Base-by-base conservation (phyloP, 1,284 basidiomycete genomes). In the Trichosporon inkin region DNA sequence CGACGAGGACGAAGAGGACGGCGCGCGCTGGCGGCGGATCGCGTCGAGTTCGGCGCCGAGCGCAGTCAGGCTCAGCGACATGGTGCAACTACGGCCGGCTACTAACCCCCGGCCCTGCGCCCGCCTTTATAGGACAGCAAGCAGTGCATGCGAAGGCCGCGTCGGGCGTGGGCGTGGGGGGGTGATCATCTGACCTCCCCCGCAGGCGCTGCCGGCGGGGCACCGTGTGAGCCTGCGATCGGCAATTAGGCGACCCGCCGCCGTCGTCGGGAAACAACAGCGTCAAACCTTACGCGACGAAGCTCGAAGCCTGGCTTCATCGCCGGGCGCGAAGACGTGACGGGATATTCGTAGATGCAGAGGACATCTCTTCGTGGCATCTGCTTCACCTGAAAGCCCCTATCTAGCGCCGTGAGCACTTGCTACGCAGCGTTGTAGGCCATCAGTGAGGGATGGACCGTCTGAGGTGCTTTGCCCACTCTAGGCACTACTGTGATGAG, bases 11-110 rank as follows among this genome's bases (percentile, higher is more conserved):
- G 38, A 44, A 16, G 37, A 37, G 22, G 52, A 51, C 52, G 57
- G 10, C 63, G 62, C 32, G 59, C 37, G 44, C 60, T 49, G 44
- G 3, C 44, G 61, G 16, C 63, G 61, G 17, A 63, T 54, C 10
- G 40, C 17, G 41, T 65, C 62, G 40, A 62, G 57, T 52, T 64
- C 62, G 17, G 56, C 53, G 10, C 66, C 65, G 6, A 66, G 59
- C 17, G 39, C 41, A 19, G 56, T 32, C 40, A 67, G 62, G 56
- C 61, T 61, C 39, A 67, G 60, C 40, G 54, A 37, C 61, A 62
- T 62, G 36, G 54, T 34, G 47, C 13, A 32, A 32, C 28, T 32
- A 32, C 28, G 36, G 36, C 7, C 24, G 22, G 44, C 14, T 49
- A 49, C 44, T 49, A 32, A 47, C 41, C 40, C 17, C 40, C 11